phyloP scores from a whole-genome alignment of 768 basidiomycete species.

The Suillus luteus region DNA sequence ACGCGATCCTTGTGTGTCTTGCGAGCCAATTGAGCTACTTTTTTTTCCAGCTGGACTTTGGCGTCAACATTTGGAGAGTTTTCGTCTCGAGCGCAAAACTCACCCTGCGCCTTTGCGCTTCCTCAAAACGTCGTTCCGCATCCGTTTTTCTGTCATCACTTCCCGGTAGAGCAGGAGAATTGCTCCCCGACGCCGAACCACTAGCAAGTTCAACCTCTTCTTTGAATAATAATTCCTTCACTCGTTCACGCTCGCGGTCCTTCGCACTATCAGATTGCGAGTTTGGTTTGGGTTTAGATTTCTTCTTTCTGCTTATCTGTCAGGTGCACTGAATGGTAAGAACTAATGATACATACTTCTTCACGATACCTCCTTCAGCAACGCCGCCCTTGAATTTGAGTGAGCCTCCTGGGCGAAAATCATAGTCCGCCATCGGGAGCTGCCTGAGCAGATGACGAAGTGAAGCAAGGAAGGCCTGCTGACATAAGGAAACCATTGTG shows the following conservation, averaged over 20 bases:
- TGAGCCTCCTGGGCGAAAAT: conserved; percentile 81
- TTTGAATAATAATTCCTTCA: conserved; percentile 54
- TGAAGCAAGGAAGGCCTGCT: conserved; percentile 22
- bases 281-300: conserved; percentile 66
- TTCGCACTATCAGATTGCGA: conserved; percentile 51
- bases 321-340: conserved; percentile 12
- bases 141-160: conserved; percentile 70
- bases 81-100: conserved; percentile 26
- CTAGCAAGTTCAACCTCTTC: conserved; percentile 45
- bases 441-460: conserved; percentile 22
- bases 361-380: conserved; percentile 75
- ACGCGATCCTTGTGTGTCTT: conserved; percentile 96
- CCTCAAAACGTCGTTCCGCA: conserved; percentile 86
- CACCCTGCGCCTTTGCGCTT: conserved; percentile 81
- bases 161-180: conserved; percentile 58
- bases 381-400: conserved; percentile 89
- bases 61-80: conserved; percentile 15
- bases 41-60: conserved; percentile 60
- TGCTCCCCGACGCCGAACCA: conserved; percentile 55
- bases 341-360: conserved; percentile 59
- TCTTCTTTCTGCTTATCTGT: conserved; percentile 69
- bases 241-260: conserved; percentile 42
- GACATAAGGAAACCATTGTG: conserved; percentile 31
- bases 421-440: conserved; percentile 81
- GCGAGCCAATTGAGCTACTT: conserved; percentile 72